phyloP scores from a whole-genome alignment of 495 filamentous ascomycete species.

The Podospora comata region DNA sequence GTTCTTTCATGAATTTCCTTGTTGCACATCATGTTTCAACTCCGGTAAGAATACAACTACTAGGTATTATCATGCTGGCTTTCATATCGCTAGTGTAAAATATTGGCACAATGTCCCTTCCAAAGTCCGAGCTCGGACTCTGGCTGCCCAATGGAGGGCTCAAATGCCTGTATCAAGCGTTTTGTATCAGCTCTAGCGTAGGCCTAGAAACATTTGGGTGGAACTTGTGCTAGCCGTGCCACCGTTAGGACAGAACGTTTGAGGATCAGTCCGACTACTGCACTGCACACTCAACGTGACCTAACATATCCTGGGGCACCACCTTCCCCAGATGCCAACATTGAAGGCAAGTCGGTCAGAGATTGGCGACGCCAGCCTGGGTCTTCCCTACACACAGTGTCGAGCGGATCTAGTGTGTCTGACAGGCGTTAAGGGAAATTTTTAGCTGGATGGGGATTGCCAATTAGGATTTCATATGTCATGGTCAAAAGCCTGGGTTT shows the following conservation, averaged over 20 bases:
- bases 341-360: not conserved
- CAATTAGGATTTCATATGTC: conserved; percentile 20
- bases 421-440: conserved; percentile 33
- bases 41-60: too few relatives aligned
- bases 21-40: not conserved
- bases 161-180: not conserved
- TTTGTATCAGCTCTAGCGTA: not conserved
- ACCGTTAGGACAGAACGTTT: too few relatives aligned
- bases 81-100: not conserved
- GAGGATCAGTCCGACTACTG: not conserved
- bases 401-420: not conserved
- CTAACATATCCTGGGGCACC: not conserved
- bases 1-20: too few relatives aligned
- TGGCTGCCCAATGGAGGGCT: not conserved
- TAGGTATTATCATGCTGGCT: too few relatives aligned
- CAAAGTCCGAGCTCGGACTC: not conserved
- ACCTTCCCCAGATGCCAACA: not conserved
- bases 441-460: conserved; percentile 38
- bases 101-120: not conserved
- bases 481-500: not conserved
- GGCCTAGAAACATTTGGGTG: not conserved
- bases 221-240: not conserved
- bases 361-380: not conserved
- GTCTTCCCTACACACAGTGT: not conserved
- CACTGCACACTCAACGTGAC: not conserved